A percentile compares a stretch with the other conserved stretches of the same genome.
Conservation (phyloP, 1,139 yeast genomes). For the Saccharomyces uvarum region DNA sequence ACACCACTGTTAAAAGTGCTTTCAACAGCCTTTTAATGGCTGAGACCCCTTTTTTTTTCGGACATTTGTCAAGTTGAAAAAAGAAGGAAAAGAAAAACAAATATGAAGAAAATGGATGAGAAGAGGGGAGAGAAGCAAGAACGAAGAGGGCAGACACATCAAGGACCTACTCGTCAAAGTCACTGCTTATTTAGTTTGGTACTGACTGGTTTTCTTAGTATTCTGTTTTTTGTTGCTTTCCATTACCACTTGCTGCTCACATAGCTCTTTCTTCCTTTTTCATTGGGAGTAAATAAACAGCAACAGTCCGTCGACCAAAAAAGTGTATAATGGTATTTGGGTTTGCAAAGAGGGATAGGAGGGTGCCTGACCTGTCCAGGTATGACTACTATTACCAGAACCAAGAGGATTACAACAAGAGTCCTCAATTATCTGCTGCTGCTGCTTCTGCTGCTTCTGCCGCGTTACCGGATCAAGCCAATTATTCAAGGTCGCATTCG, state of each 20-base stretch:
- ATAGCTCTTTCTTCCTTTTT: neutral
- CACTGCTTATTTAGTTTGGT: neutral
- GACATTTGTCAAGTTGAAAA: neutral
- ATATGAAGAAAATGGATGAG: neutral
- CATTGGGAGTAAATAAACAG: neutral
- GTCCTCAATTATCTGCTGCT: slow-evolving; percentile 23
- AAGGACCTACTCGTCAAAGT: neutral
- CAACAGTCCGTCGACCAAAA: neutral
- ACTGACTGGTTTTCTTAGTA: neutral
- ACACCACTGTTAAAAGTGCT: neutral
- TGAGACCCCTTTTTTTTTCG: slow-evolving; percentile 1
- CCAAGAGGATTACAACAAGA: slow-evolving; percentile 21
- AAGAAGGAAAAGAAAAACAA: neutral
- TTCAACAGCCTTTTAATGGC: neutral
- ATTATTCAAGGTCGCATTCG: slow-evolving; percentile 3
- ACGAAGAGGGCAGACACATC: neutral
- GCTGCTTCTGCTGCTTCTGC: slow-evolving; percentile 27
- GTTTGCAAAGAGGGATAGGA: slow-evolving; percentile 19
- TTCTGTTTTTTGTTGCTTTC: neutral
- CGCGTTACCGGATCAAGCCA: slow-evolving; percentile 8
- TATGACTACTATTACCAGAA: slow-evolving; percentile 29
- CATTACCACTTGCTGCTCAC: neutral
- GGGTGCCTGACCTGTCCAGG: slow-evolving; percentile 31
- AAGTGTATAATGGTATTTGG: slow-evolving; percentile 23
- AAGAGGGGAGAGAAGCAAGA: neutral